Conservation (phyloP, 108 stramenopile species). For the Fragilaria radians region DNA sequence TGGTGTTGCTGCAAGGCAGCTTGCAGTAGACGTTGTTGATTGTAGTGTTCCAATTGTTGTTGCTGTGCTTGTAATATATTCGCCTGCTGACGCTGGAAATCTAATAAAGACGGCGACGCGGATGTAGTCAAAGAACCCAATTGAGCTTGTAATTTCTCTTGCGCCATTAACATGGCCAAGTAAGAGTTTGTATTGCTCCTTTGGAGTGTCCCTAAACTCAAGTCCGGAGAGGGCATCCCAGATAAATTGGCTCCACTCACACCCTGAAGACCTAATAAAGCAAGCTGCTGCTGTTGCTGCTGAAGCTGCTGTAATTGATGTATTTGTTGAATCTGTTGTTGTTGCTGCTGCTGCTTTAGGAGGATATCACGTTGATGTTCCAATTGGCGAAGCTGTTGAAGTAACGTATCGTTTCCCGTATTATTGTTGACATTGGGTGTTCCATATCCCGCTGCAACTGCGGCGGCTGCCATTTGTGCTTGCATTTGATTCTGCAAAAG, state of each 20-base stretch:
- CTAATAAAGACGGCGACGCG: background rate
- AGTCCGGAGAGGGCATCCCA: no score
- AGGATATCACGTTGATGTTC: background rate
- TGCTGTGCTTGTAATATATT: background rate
- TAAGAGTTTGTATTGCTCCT: slow-evolving; percentile 8
- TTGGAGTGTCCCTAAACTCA: slow-evolving; percentile 15
- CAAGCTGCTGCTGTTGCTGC: slow-evolving; percentile 7
- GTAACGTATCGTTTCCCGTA: background rate
- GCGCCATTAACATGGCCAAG: slow-evolving; percentile 9
- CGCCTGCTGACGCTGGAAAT: slow-evolving; percentile 3
- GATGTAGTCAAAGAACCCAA: background rate
- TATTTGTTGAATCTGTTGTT: background rate
- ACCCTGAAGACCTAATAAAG: background rate
- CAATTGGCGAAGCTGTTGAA: background rate
- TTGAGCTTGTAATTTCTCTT: slow-evolving; percentile 11
- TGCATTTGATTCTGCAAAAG: background rate
- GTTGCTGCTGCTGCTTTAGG: background rate
- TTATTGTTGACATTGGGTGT: background rate
- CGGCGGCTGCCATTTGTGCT: background rate
- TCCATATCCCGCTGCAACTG: background rate
- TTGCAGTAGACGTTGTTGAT: slow-evolving; percentile 6
- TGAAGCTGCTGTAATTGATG: background rate
- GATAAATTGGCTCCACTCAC: background rate
- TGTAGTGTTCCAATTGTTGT: background rate
- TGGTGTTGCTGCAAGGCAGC: no score